Conservation (phyloP, 495 filamentous ascomycete genomes). For the Talaromyces nanjingensis region DNA sequence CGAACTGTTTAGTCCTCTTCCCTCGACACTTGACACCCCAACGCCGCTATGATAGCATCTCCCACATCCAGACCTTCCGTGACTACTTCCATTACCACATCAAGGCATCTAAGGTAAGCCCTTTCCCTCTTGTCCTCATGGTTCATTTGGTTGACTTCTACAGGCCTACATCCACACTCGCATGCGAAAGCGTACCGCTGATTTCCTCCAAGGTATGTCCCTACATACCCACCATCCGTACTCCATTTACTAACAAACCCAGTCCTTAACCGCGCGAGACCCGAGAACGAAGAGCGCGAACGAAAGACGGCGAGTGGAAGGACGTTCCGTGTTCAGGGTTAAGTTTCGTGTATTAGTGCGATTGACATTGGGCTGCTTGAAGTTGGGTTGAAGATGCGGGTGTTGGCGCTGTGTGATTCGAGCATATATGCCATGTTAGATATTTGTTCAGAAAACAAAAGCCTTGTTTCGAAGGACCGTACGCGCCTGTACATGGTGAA, state of each 20-base stretch:
- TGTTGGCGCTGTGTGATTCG: neutral
- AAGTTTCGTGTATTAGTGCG: conserved; percentile 12
- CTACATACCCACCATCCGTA: neutral
- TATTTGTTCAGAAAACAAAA: neutral
- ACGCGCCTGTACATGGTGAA: neutral
- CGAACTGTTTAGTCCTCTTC: conserved; percentile 66
- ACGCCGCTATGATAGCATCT: conserved; percentile 88
- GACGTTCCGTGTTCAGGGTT: conserved; percentile 74
- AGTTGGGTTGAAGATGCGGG: neutral
- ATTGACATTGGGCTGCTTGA: neutral
- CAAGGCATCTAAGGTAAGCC: conserved; percentile 83
- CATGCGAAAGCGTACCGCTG: conserved; percentile 93
- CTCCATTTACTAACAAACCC: conserved; percentile 20
- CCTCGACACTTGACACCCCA: conserved; percentile 87
- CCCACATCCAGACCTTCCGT: conserved; percentile 98
- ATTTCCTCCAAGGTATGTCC: conserved; percentile 85
- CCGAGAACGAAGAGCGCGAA: conserved; percentile 95
- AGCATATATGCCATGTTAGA: neutral
- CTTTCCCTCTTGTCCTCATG: conserved; percentile 5
- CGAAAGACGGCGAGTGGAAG: conserved; percentile 95
- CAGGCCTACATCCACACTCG: conserved; percentile 95
- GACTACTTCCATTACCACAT: conserved; percentile 99
- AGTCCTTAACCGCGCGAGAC: conserved; percentile 86
- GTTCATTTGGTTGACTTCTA: conserved; percentile 12
- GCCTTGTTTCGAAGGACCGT: neutral